These are phyloP conservation scores for Dichotomopilus funicola DNA, from an alignment of 2,329 filamentous ascomycete genomes.

Conservation along the genomic window DNA sequence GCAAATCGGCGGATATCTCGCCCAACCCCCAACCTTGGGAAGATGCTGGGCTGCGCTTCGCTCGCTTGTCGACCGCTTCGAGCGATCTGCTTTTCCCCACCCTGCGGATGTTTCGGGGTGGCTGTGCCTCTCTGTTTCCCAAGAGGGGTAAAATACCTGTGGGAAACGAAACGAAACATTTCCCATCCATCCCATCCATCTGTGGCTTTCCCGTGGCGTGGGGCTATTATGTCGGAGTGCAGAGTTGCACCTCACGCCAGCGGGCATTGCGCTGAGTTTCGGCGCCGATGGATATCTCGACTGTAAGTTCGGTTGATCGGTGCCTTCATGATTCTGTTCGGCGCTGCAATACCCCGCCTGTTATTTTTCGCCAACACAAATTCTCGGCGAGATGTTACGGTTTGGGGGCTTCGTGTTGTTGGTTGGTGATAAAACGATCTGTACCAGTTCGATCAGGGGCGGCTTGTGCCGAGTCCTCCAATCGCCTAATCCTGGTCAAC, in stretches of 20 bases:
- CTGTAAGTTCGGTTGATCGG: too few relatives aligned
- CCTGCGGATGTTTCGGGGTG: slow-evolving; percentile 7
- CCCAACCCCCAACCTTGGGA: too few relatives aligned
- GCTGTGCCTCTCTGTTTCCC: neutral
- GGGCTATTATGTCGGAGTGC: neutral
- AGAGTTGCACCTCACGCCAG: slow-evolving; percentile 2
- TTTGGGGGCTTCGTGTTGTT: neutral
- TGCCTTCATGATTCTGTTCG: too few relatives aligned
- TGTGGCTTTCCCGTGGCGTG: neutral
- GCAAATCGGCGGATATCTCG: slow-evolving; percentile 1
- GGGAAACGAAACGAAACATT: too few relatives aligned
- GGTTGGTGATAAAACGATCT: slow-evolving; percentile 3
- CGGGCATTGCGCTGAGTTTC: neutral
- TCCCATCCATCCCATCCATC: too few relatives aligned
- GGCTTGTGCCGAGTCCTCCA: neutral
- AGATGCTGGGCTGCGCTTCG: slow-evolving; percentile 6
- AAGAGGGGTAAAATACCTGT: slow-evolving; percentile 6
- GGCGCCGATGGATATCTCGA: neutral
- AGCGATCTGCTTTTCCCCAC: neutral
- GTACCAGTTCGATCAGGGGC: neutral
- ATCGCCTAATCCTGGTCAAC: neutral
- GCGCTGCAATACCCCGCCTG: too few relatives aligned
- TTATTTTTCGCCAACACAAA: too few relatives aligned
- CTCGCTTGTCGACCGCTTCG: slow-evolving; percentile 5
- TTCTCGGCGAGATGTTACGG: neutral